Evolutionary conservation across 495 filamentous ascomycete species (phyloP).

Genomic region (Hypoxylon fragiforme): DNA sequence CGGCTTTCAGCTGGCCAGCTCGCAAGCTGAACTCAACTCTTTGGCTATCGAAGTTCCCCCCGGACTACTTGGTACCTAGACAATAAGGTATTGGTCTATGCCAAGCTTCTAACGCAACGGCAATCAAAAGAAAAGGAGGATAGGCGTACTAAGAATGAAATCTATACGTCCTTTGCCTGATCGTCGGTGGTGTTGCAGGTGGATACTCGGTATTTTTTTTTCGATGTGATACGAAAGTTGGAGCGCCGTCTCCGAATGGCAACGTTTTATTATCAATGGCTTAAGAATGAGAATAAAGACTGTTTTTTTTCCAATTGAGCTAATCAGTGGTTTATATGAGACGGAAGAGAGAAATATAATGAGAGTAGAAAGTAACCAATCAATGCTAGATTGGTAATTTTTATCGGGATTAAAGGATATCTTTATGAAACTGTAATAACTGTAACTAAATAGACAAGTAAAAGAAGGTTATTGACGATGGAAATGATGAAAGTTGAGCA

Average conservation of each 20-base stretch:
- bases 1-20: conserved; percentile 8
- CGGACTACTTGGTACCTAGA: no score
- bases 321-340: no score
- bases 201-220: conserved; percentile 22
- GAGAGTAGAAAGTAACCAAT: background rate
- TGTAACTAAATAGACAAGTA: no score
- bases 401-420: background rate
- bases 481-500: background rate
- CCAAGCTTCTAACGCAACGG: conserved; percentile 8
- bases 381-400: background rate
- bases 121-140: background rate
- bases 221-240: conserved; percentile 19
- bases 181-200: conserved; percentile 35
- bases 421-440: background rate
- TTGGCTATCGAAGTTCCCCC: conserved; percentile 14
- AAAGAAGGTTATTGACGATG: background rate
- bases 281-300: no score
- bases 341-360: background rate
- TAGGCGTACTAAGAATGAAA: conserved; percentile 11
- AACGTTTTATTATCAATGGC: no score
- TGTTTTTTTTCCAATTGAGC: no score
- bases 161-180: conserved; percentile 8
- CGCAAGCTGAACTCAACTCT: no score
- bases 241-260: conserved; percentile 22
- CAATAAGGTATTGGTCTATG: conserved; percentile 19